A percentile compares a stretch with the other conserved stretches of the same genome.
phyloP scores from a whole-genome alignment of 176 grass and related monocot genomes.

The Oryza brachyantha region DNA sequence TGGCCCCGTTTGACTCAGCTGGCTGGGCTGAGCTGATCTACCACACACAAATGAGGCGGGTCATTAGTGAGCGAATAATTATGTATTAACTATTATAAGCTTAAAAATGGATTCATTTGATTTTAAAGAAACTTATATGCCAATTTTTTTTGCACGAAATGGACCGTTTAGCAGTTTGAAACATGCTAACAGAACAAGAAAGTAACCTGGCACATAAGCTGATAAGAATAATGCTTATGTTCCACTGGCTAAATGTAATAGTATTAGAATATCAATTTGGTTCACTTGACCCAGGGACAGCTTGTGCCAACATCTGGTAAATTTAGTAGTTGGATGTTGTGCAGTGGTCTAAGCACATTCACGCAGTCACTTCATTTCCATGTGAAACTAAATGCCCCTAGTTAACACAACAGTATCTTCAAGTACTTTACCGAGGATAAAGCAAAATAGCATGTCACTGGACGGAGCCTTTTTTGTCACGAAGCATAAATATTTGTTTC shows the following conservation, averaged over 20 bases:
- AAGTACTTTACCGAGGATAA: neutral
- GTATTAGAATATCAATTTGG: neutral
- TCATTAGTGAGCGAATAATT: too few species aligned
- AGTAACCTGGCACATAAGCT: too few species aligned
- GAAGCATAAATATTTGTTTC: neutral
- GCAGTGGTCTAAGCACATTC: neutral
- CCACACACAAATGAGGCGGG: too few species aligned
- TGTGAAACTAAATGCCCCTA: neutral
- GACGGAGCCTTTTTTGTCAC: neutral
- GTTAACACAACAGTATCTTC: neutral
- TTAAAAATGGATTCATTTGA: too few species aligned
- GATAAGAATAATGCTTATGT: too few species aligned
- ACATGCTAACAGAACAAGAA: too few species aligned
- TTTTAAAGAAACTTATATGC: too few species aligned
- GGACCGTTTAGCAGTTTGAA: too few species aligned
- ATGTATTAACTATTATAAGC: too few species aligned
- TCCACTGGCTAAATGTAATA: neutral
- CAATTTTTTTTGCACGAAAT: too few species aligned
- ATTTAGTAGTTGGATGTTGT: neutral
- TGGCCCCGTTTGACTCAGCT: too few species aligned
- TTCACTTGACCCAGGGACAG: neutral
- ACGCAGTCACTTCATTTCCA: neutral
- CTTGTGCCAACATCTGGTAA: neutral
- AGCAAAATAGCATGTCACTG: neutral
- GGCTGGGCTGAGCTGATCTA: too few species aligned